phyloP scores from a whole-genome alignment of 148 eudicot species.

The Arbutus unedo region DNA sequence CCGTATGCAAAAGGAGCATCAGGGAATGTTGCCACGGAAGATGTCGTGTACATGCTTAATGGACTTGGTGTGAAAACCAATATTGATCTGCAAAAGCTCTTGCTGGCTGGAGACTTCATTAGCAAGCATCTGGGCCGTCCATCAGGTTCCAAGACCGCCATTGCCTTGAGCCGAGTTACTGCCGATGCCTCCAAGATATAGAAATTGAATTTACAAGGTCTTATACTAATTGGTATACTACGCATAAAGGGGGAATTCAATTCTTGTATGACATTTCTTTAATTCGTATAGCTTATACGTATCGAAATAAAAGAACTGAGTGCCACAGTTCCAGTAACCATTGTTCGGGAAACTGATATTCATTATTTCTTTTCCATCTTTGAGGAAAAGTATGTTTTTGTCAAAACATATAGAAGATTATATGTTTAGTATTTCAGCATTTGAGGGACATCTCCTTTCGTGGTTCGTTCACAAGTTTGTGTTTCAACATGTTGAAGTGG shows the following conservation, averaged over 20 bases:
- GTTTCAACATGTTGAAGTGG: not conserved
- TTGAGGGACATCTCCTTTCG: not conserved
- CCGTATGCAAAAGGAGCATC: slow-evolving; percentile 79
- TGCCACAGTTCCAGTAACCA: not conserved
- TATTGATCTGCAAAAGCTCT: slow-evolving; percentile 47
- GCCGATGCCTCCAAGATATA: slow-evolving; percentile 43
- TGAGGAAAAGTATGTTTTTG: not conserved
- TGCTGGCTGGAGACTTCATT: slow-evolving; percentile 61
- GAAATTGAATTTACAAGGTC: not conserved
- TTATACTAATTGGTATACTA: not conserved
- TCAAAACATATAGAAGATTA: not conserved
- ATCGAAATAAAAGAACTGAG: not conserved
- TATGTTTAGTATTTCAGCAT: not conserved
- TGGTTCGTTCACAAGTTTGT: not conserved
- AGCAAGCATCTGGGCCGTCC: slow-evolving; percentile 50
- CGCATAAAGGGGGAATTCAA: not conserved
- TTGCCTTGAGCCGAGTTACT: slow-evolving; percentile 46
- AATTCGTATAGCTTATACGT: not conserved
- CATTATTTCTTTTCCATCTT: not conserved
- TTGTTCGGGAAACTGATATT: not conserved
- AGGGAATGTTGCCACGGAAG: slow-evolving; percentile 72
- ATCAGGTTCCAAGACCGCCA: slow-evolving; percentile 58
- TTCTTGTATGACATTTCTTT: not conserved
- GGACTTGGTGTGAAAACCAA: slow-evolving; percentile 59
- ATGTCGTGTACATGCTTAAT: slow-evolving; percentile 70